phyloP scores from a whole-genome alignment of 257 asterid genomes.

The Parsonsia alboflavescens region DNA sequence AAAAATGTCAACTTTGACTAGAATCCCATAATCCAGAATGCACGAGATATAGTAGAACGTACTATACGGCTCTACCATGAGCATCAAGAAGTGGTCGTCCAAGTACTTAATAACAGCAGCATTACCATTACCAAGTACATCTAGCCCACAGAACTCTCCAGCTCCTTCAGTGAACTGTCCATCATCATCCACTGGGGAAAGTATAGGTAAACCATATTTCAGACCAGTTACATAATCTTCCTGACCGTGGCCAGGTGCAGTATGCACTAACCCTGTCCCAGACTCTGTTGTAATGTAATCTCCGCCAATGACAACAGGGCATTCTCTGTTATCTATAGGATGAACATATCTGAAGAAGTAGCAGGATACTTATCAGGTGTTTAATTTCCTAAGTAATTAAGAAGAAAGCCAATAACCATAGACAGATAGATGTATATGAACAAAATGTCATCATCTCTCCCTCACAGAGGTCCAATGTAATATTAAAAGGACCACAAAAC shows the following conservation, averaged over 20 bases:
- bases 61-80: constrained; percentile 96
- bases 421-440: neutral
- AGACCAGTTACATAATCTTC: constrained; percentile 90
- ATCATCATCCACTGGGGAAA: constrained; percentile 92
- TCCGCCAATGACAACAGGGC: constrained; percentile 88
- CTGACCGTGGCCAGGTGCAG: constrained; percentile 99
- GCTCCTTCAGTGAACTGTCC: constrained; percentile 93
- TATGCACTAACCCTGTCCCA: constrained; percentile 97
- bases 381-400: neutral
- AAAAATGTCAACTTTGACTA: neutral
- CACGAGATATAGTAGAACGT: constrained; percentile 35
- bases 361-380: neutral
- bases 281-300: constrained; percentile 96
- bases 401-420: neutral
- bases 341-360: constrained; percentile 60
- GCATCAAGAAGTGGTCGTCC: constrained; percentile 60
- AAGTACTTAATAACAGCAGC: constrained; percentile 73
- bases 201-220: constrained; percentile 71
- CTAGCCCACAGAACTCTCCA: constrained; percentile 80
- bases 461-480: neutral
- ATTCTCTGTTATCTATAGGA: constrained; percentile 76
- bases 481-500: neutral
- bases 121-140: constrained; percentile 87
- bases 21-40: constrained; percentile 11
- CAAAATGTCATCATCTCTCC: neutral